These are phyloP conservation scores for Pythium chondricola DNA, from an alignment of 352 stramenopile species.

Conservation along the genomic window DNA sequence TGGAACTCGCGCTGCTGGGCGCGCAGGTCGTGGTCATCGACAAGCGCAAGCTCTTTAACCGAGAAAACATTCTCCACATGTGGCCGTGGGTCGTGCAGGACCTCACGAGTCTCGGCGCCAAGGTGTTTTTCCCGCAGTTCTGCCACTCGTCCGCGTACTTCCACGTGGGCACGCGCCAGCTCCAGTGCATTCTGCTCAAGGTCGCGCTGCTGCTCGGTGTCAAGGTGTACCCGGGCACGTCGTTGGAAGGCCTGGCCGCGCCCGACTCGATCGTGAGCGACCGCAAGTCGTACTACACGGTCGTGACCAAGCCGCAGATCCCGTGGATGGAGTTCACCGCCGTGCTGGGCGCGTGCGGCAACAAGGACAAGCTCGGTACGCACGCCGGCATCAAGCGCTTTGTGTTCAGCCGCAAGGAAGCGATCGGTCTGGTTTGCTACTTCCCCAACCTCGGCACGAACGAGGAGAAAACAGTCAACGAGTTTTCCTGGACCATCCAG, in stretches of 20 bases:
- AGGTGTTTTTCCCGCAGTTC: slow-evolving; percentile 78
- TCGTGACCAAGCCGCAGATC: slow-evolving; percentile 69
- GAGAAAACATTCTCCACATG: slow-evolving; percentile 81
- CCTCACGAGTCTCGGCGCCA: slow-evolving; percentile 68
- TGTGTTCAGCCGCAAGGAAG: slow-evolving; percentile 75
- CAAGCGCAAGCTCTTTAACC: slow-evolving; percentile 76
- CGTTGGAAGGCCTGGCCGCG: slow-evolving; percentile 49
- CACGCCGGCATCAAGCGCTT: slow-evolving; percentile 70
- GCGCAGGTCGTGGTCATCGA: slow-evolving; percentile 72
- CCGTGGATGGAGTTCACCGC: slow-evolving; percentile 75
- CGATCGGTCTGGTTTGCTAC: slow-evolving; percentile 78
- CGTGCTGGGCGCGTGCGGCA: slow-evolving; percentile 58
- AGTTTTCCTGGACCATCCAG: slow-evolving; percentile 84
- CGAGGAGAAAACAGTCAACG: slow-evolving; percentile 69
- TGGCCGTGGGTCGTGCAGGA: slow-evolving; percentile 83
- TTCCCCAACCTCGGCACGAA: slow-evolving; percentile 65
- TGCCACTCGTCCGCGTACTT: slow-evolving; percentile 81
- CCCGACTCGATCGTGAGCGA: slow-evolving; percentile 48
- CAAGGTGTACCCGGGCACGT: slow-evolving; percentile 52
- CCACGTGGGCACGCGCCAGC: slow-evolving; percentile 79
- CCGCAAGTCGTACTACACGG: slow-evolving; percentile 60
- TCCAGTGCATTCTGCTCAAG: slow-evolving; percentile 83
- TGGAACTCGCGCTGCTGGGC: slow-evolving; percentile 67
- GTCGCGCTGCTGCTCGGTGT: slow-evolving; percentile 68
- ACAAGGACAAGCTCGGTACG: slow-evolving; percentile 56